phyloP scores from a whole-genome alignment of 2,329 filamentous ascomycete species.

The Magnaporthales sp. region DNA sequence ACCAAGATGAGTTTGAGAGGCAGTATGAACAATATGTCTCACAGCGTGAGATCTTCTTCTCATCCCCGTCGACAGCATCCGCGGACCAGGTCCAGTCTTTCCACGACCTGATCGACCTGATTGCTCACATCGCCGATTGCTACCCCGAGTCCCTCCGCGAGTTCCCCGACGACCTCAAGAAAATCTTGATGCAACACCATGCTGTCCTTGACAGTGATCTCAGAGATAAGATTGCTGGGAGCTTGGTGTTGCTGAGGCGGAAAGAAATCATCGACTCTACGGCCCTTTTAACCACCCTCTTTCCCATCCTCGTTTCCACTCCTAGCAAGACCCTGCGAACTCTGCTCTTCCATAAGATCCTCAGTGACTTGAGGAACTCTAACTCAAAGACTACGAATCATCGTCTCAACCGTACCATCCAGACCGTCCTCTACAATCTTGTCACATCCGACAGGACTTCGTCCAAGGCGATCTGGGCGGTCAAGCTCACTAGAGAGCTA shows the following conservation, averaged over 20 bases:
- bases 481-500: conserved; percentile 88
- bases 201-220: conserved; percentile 73
- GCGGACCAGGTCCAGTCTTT: conserved; percentile 75
- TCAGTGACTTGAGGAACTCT: conserved; percentile 79
- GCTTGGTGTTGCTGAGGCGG: conserved; percentile 75
- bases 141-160: conserved; percentile 71
- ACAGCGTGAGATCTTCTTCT: conserved; percentile 83
- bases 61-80: conserved; percentile 69
- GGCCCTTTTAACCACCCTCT: conserved; percentile 79
- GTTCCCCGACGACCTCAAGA: conserved; percentile 74
- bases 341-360: conserved; percentile 79
- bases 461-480: conserved; percentile 85
- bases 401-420: conserved; percentile 83
- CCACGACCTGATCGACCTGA: conserved; percentile 84
- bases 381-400: conserved; percentile 88
- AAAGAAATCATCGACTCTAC: conserved; percentile 89
- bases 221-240: conserved; percentile 89
- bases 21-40: conserved; percentile 90
- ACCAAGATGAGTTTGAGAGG: conserved; percentile 63
- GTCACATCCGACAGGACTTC: conserved; percentile 79
- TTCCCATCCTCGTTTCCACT: conserved; percentile 81
- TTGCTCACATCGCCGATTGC: conserved; percentile 88
- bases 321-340: conserved; percentile 82
- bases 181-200: conserved; percentile 76
- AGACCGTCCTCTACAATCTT: conserved; percentile 87